Percentiles rank a stretch among this genome's conserved stretches.
phyloP scores from a whole-genome alignment of 139 green algal genomes.

The Ostreobium quekettii region DNA sequence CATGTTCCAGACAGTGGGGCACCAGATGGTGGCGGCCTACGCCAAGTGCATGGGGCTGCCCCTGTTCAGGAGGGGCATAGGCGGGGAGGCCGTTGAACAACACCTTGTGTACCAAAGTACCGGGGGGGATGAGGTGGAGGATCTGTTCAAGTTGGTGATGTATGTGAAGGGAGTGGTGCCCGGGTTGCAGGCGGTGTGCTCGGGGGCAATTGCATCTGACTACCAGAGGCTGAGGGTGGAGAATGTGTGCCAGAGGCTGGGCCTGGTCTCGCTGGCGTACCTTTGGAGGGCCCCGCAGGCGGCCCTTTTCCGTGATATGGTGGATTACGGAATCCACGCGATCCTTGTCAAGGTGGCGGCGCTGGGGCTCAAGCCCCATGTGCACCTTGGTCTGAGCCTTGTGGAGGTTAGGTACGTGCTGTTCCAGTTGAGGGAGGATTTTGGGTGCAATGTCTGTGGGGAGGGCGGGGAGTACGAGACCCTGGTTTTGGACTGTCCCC shows the following conservation, averaged over 20 bases:
- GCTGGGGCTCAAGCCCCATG: conserved; percentile 69
- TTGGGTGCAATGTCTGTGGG: conserved; percentile 84
- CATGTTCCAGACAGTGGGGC: conserved; percentile 94
- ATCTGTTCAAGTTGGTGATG: conserved; percentile 66
- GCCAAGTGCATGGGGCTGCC: conserved; percentile 74
- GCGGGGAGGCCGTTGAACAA: conserved; percentile 32
- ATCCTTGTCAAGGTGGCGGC: conserved; percentile 82
- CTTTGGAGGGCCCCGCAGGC: conserved; percentile 85
- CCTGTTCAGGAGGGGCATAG: conserved; percentile 66
- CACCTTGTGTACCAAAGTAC: conserved; percentile 55
- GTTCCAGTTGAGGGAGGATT: conserved; percentile 43
- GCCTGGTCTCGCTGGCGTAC: conserved; percentile 79
- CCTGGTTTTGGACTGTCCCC: conserved; percentile 79
- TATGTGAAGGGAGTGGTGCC: conserved; percentile 43
- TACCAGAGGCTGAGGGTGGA: conserved; percentile 96
- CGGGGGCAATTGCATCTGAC: conserved; percentile 88
- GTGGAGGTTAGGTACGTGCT: conserved; percentile 47
- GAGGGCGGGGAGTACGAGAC: conserved; percentile 98
- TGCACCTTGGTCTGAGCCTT: conserved; percentile 76
- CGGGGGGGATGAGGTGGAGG: conserved; percentile 87
- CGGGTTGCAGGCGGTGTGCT: conserved; percentile 62
- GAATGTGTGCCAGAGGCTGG: conserved; percentile 66
- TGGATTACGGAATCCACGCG: conserved; percentile 55
- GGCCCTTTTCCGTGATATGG: conserved; percentile 47
- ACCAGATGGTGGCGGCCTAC: conserved; percentile 73